Conservation (phyloP, 352 stramenopile genomes). For the Pythium myriotylum region DNA sequence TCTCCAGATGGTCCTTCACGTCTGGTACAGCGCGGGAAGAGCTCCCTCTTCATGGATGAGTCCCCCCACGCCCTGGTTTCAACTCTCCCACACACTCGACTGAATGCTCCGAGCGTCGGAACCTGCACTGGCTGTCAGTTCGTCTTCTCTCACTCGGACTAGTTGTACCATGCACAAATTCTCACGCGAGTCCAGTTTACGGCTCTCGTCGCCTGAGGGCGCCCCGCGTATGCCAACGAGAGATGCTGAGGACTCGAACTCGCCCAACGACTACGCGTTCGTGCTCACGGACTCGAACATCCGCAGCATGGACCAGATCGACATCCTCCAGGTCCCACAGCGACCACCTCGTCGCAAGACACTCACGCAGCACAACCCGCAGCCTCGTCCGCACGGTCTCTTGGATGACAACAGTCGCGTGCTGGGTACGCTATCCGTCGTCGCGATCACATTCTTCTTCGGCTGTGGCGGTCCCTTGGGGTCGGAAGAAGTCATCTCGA, state of each 20-base stretch:
- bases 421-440: constrained; percentile 19
- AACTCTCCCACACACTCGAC: too few relatives aligned
- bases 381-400: constrained; percentile 4
- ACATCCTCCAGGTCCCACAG: constrained; percentile 6
- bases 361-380: neutral
- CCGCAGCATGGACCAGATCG: constrained; percentile 7
- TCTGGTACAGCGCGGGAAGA: too few relatives aligned
- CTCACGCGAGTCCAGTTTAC: constrained; percentile 2
- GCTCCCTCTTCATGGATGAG: too few relatives aligned
- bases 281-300: constrained; percentile 9
- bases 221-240: neutral
- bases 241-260: neutral
- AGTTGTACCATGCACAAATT: too few relatives aligned
- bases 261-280: constrained; percentile 7
- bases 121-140: too few relatives aligned
- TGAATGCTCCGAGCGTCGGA: too few relatives aligned
- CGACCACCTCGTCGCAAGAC: constrained; percentile 1
- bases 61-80: too few relatives aligned
- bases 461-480: constrained; percentile 35
- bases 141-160: too few relatives aligned
- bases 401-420: constrained; percentile 4
- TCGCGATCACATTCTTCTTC: constrained; percentile 37
- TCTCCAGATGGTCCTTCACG: too few relatives aligned
- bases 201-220: constrained; percentile 8
- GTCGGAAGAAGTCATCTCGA: constrained; percentile 19